Evolutionary conservation across 1,284 basidiomycete species (phyloP).

Genomic region (Ganoderma meredithae): DNA sequence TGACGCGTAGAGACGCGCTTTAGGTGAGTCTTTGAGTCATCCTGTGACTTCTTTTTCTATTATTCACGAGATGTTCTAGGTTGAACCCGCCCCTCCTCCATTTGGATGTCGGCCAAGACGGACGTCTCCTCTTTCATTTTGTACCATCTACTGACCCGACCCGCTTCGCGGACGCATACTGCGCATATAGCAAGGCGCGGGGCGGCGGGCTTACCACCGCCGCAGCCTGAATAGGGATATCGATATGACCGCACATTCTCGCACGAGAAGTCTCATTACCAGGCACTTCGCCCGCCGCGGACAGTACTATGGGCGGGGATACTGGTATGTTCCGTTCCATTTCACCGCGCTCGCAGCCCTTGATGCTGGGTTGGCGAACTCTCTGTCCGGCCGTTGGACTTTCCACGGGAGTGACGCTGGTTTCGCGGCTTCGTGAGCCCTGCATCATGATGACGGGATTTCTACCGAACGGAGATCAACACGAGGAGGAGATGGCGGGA

Average conservation of each 20-base stretch:
- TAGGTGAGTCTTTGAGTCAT: constrained; percentile 7
- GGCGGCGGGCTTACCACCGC: neutral
- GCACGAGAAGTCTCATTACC: neutral
- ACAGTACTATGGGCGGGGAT: neutral
- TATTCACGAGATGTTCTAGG: neutral
- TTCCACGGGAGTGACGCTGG: neutral
- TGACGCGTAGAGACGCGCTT: constrained; percentile 11
- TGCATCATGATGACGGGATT: constrained; percentile 16
- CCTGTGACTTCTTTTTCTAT: neutral
- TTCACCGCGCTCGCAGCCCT: constrained; percentile 6
- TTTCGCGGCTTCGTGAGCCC: neutral
- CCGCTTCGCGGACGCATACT: neutral
- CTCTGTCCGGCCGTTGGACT: neutral
- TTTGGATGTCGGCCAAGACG: neutral
- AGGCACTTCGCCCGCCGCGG: constrained; percentile 2
- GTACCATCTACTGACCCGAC: neutral
- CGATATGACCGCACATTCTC: neutral
- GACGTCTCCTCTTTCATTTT: neutral
- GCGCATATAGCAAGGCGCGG: constrained; percentile 5
- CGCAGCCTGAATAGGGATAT: neutral
- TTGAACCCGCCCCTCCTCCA: neutral
- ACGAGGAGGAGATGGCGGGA: constrained; percentile 5
- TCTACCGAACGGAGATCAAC: constrained; percentile 15
- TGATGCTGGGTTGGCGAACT: neutral
- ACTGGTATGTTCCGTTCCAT: constrained; percentile 4